Evolutionary conservation across 768 basidiomycete genomes (phyloP), one percentile per base, ranked within the genome.

Genomic region (Amanita fuliginea): DNA sequence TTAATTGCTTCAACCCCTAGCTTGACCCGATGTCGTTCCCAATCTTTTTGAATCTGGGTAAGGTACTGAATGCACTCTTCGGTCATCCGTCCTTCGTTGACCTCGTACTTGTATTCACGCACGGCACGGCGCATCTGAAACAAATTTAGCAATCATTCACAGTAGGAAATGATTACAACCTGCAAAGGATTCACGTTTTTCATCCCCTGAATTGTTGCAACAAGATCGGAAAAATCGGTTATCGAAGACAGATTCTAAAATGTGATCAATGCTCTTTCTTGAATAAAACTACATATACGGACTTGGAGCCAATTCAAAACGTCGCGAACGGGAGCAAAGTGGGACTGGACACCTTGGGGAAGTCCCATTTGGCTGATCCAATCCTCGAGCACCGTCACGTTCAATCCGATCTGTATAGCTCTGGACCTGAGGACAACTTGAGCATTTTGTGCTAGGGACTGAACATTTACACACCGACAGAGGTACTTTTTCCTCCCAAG

Each of bases 51-150:
- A 7, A 99, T 71, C 58, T 98, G 95, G 2, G 81, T 86, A 22
- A 98, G 76, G 58, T 98, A 98, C 67, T 96, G 90, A 34, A 79
- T 73, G 60, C 95, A 98, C 63, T 99, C 96, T 19, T 98, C 93
- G 2, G 83, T 86, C 90, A 99, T 96, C 53, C 75, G 76, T 1
- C 81, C 75, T 64, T 99, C 96, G 60, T 83, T 86, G 43, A 97
- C 86, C 67, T 99, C 95, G 60, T 88, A 96, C 61, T 80, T 87
- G 66, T 91, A 91, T 60, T 98, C 95, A 41, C 85, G 80, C 24
- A 95, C 86, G 34, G 94, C 94, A 16, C 91, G 79, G 45, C 92
- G 83, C 85, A 99, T 94, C 86, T 89, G 55, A 14, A 11, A 24
- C 10, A 35, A 34, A 21, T 40, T 37, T 35, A 46, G 21, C 14